Conservation (phyloP, 176 grass and related monocot genomes). For the sorghum (Sorghum bicolor) region Sorghum_bicolor_NCBIv3 NC_012872.2:4965501-4966000, state of each 20-base stretch:
- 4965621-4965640: conserved; percentile 3
- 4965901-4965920: conserved; percentile 28
- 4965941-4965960: conserved; percentile 20
- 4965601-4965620: conserved; percentile 28
- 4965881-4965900: conserved; percentile 29
- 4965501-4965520: conserved; percentile 34
- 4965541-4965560: conserved; percentile 16
- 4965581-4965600: conserved; percentile 16
- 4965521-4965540: conserved; percentile 36
- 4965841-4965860: conserved; percentile 27
- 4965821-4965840: conserved; percentile 30
- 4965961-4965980: conserved; percentile 33
- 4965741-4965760: conserved; percentile 16
- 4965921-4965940: conserved; percentile 38
- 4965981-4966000: conserved; percentile 25
- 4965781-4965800: conserved; percentile 24
- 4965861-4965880: conserved; percentile 13
- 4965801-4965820: conserved; percentile 19
- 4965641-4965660: conserved; percentile 33
- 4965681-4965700: conserved; percentile 38
- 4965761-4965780: conserved; percentile 27
- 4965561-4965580: conserved; percentile 24
- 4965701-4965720: conserved; percentile 26
- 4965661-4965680: conserved; percentile 34
- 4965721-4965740: conserved; percentile 27